A percentile compares a stretch with the other conserved stretches of the same genome.
phyloP scores from a whole-genome alignment of 2,329 filamentous ascomycete species.

The Penicillium italicum region DNA sequence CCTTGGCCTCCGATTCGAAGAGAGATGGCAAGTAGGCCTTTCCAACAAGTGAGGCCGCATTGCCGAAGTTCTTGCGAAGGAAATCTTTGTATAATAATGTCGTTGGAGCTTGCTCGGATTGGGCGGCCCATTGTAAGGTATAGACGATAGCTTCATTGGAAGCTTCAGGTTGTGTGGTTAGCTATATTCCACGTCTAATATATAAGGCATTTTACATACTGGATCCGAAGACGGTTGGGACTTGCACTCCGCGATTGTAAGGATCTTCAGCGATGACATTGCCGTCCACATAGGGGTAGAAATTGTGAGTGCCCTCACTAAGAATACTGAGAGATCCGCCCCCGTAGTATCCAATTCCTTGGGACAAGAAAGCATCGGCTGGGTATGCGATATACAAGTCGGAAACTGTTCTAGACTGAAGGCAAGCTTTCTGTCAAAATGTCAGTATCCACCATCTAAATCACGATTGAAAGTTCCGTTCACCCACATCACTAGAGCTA shows the following conservation, averaged over 20 bases:
- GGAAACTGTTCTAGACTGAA: constrained; percentile 12
- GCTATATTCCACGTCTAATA: neutral
- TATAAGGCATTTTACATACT: constrained; percentile 19
- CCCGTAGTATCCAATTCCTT: neutral
- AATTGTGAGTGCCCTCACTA: neutral
- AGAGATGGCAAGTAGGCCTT: constrained; percentile 14
- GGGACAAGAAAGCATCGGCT: neutral
- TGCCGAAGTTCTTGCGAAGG: constrained; percentile 17
- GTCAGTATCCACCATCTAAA: constrained; percentile 3
- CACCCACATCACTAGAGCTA: neutral
- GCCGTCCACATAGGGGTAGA: constrained; percentile 21
- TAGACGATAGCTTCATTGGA: neutral
- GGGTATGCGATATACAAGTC: constrained; percentile 14
- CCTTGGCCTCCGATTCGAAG: constrained; percentile 2
- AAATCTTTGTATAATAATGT: constrained; percentile 14
- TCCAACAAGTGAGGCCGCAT: constrained; percentile 10
- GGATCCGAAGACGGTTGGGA: constrained; percentile 21
- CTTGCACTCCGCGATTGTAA: constrained; percentile 11
- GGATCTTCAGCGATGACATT: constrained; percentile 17
- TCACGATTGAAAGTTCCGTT: too few relatives aligned
- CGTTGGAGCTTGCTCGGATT: neutral
- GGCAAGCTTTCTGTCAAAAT: constrained; percentile 17
- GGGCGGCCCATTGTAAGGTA: neutral
- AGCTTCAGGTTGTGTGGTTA: neutral
- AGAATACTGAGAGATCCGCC: neutral